Conservation (phyloP, 2,329 filamentous ascomycete species). For the Penicillium sp. region DNA sequence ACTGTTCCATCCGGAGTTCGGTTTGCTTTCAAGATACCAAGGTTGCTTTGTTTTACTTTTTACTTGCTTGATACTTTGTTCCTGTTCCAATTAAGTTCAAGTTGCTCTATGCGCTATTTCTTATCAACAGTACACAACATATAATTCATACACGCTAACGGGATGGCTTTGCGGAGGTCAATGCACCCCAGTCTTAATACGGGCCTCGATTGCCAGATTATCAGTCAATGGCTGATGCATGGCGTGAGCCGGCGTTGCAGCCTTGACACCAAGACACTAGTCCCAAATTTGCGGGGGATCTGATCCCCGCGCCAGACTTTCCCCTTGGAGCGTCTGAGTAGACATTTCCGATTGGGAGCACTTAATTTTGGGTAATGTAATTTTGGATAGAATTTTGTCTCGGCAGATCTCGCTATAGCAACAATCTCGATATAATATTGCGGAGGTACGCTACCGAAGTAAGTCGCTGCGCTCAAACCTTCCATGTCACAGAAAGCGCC, state of each 20-base stretch:
- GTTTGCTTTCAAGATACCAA: neutral
- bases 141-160: neutral
- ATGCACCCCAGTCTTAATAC: neutral
- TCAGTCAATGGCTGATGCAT: neutral
- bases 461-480: neutral
- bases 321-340: neutral
- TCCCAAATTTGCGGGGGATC: neutral
- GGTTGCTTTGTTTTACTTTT: neutral
- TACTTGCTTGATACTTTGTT: neutral
- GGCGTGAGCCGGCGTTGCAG: neutral
- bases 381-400: neutral
- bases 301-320: slow-evolving; percentile 1
- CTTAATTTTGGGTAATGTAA: neutral
- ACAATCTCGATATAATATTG: neutral
- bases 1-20: neutral
- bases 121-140: neutral
- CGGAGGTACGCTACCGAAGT: too few relatives aligned
- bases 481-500: neutral
- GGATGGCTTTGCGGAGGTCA: neutral
- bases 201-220: neutral
- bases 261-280: neutral
- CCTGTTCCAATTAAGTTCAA: too few relatives aligned
- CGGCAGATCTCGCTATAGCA: neutral
- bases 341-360: neutral
- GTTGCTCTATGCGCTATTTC: neutral